Percentiles rank a stretch among this genome's conserved stretches.
phyloP scores from a whole-genome alignment of 192 early-diverging fungal species.

The Umbelopsis sp. region DNA sequence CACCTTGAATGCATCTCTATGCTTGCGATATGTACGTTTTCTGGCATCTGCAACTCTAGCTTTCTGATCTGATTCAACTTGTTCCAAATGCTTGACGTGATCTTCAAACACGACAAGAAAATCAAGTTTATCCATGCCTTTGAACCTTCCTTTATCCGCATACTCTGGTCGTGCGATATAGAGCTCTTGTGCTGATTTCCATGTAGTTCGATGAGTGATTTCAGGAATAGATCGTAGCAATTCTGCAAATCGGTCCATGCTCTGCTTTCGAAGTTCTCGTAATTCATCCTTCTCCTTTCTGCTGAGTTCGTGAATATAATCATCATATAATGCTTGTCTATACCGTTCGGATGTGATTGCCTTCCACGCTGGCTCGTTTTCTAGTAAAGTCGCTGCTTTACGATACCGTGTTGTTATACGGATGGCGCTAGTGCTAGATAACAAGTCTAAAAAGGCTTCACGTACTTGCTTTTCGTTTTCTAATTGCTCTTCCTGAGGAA shows the following conservation, averaged over 20 bases:
- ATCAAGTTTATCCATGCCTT: slow-evolving; percentile 80
- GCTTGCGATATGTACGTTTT: slow-evolving; percentile 68
- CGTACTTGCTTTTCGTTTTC: slow-evolving; percentile 51
- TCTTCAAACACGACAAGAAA: slow-evolving; percentile 83
- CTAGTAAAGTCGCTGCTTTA: slow-evolving; percentile 55
- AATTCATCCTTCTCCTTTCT: slow-evolving; percentile 70
- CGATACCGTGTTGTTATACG: slow-evolving; percentile 61
- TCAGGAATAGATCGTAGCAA: slow-evolving; percentile 57
- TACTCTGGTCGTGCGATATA: slow-evolving; percentile 56
- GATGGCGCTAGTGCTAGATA: slow-evolving; percentile 52
- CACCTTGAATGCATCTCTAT: slow-evolving; percentile 71
- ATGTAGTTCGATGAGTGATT: slow-evolving; percentile 62
- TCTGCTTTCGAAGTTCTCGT: slow-evolving; percentile 57
- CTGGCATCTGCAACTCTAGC: slow-evolving; percentile 24
- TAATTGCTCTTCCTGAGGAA: slow-evolving; percentile 54
- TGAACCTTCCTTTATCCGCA: slow-evolving; percentile 44
- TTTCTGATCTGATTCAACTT: slow-evolving; percentile 32
- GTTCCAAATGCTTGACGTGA: slow-evolving; percentile 68
- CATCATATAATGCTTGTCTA: slow-evolving; percentile 67
- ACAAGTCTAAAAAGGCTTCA: slow-evolving; percentile 54
- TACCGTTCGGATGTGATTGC: slow-evolving; percentile 62
- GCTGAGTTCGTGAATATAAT: slow-evolving; percentile 68
- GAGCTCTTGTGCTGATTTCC: slow-evolving; percentile 54
- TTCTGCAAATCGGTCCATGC: slow-evolving; percentile 60
- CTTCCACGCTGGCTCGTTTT: slow-evolving; percentile 60